Evolutionary conservation across 495 filamentous ascomycete species (phyloP), one percentile per base, ranked within the genome.

Genomic region (Penicillium parvum): DNA sequence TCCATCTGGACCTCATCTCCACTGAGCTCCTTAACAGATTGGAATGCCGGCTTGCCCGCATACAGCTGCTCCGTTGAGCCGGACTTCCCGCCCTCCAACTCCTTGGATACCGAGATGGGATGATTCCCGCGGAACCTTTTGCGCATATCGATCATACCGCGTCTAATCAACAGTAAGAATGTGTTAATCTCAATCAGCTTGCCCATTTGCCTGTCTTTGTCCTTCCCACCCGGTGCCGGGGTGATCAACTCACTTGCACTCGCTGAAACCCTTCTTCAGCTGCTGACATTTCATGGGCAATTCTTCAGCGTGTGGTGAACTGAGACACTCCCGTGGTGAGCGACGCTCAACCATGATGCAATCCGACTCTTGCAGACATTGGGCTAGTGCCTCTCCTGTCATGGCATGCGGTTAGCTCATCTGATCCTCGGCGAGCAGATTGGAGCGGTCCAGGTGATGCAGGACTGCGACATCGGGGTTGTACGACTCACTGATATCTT

Each of bases 121-220:
- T 86, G 77, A 68, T 98, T 97, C n/a, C 92, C 94, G 30, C 94
- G 78, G 71, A 98, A 97, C 16, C 94, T 84, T 67, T 98, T 98
- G 58, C 94, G 85, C 94, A 98, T 98, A 68, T 98, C 92, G 57
- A 97, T 79, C 82, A 94, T 80, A 37, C 94, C 92, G 41, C 90
- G 85, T 57, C 74, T 77, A 17, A 2, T n/a, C n/a, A 30, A 5
- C 12, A 32, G 21, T 39, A 4, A 27, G 22, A 37, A 33, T n/a
- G 34, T 5, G 16, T 28, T 58, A 38, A 61, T 39, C 21, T 43
- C 23, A 46, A 38, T 21, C 34, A 36, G 15, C 9, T 10, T 17
- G 8, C n/a, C 17, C 32, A 36, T 19, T 16, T 14, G 28, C 16
- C 7, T 1, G 28, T n/a, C n/a, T 20, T 16, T 32, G 6, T 22